phyloP scores from a whole-genome alignment of 306 rosid genomes.

The Cotoneaster glaucophyllus region DNA sequence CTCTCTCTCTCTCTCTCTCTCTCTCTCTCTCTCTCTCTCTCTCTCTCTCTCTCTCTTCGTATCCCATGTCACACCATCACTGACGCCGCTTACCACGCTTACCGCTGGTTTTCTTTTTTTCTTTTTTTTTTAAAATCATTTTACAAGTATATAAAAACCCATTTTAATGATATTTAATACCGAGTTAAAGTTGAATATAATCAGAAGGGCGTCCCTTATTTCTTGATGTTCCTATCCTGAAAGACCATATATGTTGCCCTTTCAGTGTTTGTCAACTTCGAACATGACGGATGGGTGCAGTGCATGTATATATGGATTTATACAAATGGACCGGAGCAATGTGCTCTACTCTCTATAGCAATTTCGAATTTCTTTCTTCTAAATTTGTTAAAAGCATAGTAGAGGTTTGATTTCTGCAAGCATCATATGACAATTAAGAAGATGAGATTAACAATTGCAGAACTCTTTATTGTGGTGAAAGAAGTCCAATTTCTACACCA shows the following conservation, averaged over 20 bases:
- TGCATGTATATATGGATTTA: too few relatives aligned
- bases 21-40: neutral
- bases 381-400: neutral
- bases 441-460: neutral
- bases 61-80: constrained; percentile 21
- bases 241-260: neutral
- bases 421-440: neutral
- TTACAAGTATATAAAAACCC: neutral
- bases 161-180: neutral
- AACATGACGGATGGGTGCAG: neutral
- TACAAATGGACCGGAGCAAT: neutral
- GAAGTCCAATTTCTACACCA: neutral
- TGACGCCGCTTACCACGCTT: constrained; percentile 35
- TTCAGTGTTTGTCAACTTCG: neutral
- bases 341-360: neutral
- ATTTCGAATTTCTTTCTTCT: too few relatives aligned
- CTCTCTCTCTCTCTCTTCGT: neutral
- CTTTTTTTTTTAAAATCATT: neutral
- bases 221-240: neutral
- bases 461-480: neutral
- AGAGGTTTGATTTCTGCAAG: neutral
- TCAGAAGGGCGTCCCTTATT: neutral
- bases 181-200: neutral
- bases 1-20: neutral
- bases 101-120: constrained; percentile 2